phyloP scores from a whole-genome alignment of 1,284 basidiomycete species.

The Austroboletus novae-zelandiae region DNA sequence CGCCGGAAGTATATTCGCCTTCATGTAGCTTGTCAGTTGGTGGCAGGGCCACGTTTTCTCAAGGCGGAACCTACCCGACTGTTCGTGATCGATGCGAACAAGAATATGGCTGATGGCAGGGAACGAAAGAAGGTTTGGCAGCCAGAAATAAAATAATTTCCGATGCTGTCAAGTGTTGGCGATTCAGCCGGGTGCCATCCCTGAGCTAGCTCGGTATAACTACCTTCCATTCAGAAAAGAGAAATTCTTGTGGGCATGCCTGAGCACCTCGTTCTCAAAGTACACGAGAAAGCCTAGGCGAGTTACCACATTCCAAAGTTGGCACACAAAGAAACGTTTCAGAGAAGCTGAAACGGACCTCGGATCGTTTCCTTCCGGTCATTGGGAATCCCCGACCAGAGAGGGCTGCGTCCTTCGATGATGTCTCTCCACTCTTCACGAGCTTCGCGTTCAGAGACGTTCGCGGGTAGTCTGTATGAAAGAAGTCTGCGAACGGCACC shows the following conservation, averaged over 20 bases:
- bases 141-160: slow-evolving; percentile 88
- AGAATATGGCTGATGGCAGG: slow-evolving; percentile 90
- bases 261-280: slow-evolving; percentile 85
- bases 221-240: slow-evolving; percentile 85
- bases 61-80: slow-evolving; percentile 45
- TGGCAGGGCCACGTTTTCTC: slow-evolving; percentile 10
- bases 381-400: slow-evolving; percentile 89
- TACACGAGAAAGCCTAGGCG: slow-evolving; percentile 80
- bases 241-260: slow-evolving; percentile 88
- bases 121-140: slow-evolving; percentile 86
- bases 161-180: slow-evolving; percentile 51
- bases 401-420: slow-evolving; percentile 80
- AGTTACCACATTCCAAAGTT: neutral
- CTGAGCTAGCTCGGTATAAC: slow-evolving; percentile 13
- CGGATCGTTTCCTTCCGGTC: slow-evolving; percentile 92
- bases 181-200: slow-evolving; percentile 7
- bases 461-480: slow-evolving; percentile 75
- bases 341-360: slow-evolving; percentile 43
- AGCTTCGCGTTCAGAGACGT: slow-evolving; percentile 70
- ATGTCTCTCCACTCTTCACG: slow-evolving; percentile 90
- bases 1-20: slow-evolving; percentile 84
- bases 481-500: slow-evolving; percentile 75
- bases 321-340: slow-evolving; percentile 1
- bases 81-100: slow-evolving; percentile 91
- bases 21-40: slow-evolving; percentile 19